Percentiles rank a stretch among this genome's conserved stretches.
phyloP scores from a whole-genome alignment of 805 yeast species.

The Cephaloascus albidus region DNA sequence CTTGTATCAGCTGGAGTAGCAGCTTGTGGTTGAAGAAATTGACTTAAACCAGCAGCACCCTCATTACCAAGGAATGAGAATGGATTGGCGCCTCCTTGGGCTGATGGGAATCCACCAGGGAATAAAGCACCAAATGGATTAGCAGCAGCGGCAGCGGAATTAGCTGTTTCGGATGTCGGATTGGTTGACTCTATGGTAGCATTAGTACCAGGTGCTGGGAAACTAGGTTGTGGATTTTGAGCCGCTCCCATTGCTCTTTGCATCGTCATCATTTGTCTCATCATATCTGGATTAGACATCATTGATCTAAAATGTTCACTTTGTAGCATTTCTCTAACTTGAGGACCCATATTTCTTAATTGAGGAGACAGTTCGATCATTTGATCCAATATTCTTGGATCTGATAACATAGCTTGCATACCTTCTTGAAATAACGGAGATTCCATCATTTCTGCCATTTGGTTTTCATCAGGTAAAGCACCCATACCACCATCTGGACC shows the following conservation, averaged over 20 bases:
- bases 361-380: constrained; percentile 80
- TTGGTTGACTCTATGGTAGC: constrained; percentile 1
- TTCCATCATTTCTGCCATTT: constrained; percentile 64
- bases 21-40: constrained; percentile 19
- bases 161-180: constrained; percentile 7
- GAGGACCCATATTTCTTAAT: constrained; percentile 80
- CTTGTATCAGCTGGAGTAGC: constrained; percentile 27
- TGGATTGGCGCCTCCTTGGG: constrained; percentile 32
- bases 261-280: constrained; percentile 76
- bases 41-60: constrained; percentile 28
- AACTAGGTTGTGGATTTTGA: constrained; percentile 13
- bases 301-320: constrained; percentile 71
- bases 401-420: constrained; percentile 71
- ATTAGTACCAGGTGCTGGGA: constrained; percentile 28
- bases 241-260: constrained; percentile 40
- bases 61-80: constrained; percentile 16
- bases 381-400: constrained; percentile 83
- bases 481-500: constrained; percentile 95
- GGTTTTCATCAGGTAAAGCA: constrained; percentile 67
- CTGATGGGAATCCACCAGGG: constrained; percentile 16
- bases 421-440: constrained; percentile 76
- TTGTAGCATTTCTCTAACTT: constrained; percentile 77
- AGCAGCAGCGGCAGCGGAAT: constrained; percentile 11
- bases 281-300: constrained; percentile 69
- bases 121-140: constrained; percentile 31